Conservation (phyloP, 83 land plant genomes). For the Picea abies region DNA sequence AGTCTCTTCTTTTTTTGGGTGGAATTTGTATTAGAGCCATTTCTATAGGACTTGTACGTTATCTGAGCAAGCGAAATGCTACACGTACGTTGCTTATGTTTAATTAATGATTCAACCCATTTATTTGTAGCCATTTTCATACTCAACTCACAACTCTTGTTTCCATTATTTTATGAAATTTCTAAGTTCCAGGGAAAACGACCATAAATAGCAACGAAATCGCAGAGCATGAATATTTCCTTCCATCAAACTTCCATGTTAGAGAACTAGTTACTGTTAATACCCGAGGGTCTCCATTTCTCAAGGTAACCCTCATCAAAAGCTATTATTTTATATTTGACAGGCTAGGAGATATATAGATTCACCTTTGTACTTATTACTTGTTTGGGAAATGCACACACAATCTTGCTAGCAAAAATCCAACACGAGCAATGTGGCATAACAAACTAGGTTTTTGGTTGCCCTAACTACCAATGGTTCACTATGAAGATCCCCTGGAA, state of each 20-base stretch:
- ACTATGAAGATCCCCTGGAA: not conserved
- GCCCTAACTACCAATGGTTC: not conserved
- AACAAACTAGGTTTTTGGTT: not conserved
- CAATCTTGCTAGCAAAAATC: not conserved
- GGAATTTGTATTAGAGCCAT: slow-evolving; percentile 6
- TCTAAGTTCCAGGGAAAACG: not conserved
- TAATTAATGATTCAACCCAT: no score
- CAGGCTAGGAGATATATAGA: no score
- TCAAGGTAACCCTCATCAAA: not conserved
- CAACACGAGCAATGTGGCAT: not conserved
- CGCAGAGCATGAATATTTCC: not conserved
- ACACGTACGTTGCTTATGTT: not conserved
- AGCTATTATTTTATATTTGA: no score
- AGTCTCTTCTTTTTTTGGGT: no score
- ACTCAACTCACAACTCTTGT: no score
- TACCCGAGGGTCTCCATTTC: not conserved
- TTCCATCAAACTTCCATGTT: not conserved
- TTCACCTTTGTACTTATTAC: no score
- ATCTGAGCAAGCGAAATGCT: slow-evolving; percentile 19
- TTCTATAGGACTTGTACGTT: slow-evolving; percentile 38
- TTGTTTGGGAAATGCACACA: not conserved
- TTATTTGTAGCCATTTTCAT: no score
- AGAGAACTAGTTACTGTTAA: slow-evolving; percentile 5
- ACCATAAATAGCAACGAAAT: not conserved
- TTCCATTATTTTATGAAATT: not conserved